phyloP scores from a whole-genome alignment of 805 yeast species.

The Priceomyces melissophilus region DNA sequence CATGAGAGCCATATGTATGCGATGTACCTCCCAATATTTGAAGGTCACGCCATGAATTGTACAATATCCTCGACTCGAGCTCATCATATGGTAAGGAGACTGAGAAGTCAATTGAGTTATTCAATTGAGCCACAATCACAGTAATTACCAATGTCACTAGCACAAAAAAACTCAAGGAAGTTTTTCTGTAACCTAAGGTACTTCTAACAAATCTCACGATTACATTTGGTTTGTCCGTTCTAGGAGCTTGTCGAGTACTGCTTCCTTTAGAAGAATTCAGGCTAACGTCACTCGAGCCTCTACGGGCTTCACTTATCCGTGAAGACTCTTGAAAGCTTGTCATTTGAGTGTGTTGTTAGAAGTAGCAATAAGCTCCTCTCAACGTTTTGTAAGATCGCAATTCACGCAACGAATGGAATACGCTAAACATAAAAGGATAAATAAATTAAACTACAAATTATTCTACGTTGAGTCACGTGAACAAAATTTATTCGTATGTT shows the following conservation, averaged over 20 bases:
- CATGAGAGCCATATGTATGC: slow-evolving; percentile 78
- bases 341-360: not conserved
- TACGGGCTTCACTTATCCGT: not conserved
- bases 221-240: slow-evolving; percentile 12
- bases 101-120: slow-evolving; percentile 37
- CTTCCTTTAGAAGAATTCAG: not conserved
- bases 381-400: no score
- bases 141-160: slow-evolving; percentile 45
- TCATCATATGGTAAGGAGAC: slow-evolving; percentile 42
- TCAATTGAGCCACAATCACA: slow-evolving; percentile 33
- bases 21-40: slow-evolving; percentile 62
- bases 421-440: no score
- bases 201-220: slow-evolving; percentile 38
- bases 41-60: slow-evolving; percentile 64
- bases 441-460: no score
- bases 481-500: no score
- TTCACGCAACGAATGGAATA: no score
- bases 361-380: no score
- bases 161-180: slow-evolving; percentile 58
- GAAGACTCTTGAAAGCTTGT: not conserved
- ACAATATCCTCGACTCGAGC: slow-evolving; percentile 31
- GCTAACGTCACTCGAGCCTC: not conserved
- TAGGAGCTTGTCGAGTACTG: not conserved
- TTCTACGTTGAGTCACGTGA: no score
- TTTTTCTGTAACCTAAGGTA: slow-evolving; percentile 68